Percentiles rank a stretch among this genome's conserved stretches.
Evolutionary conservation across 805 yeast genomes (phyloP).

Genomic region (Candida gorgasii): DNA sequence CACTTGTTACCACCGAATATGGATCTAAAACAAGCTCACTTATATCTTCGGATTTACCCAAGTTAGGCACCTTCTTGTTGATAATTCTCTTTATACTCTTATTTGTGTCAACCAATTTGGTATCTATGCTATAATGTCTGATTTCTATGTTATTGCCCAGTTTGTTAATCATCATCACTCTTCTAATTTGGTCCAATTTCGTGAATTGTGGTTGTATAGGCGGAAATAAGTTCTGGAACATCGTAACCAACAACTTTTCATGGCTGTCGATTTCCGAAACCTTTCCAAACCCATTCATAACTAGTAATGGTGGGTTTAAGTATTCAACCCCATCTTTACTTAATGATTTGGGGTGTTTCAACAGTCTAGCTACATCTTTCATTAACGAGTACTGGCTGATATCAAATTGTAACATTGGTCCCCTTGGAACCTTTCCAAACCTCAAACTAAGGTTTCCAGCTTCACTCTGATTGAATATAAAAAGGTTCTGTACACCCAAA

Average conservation of each 20-base stretch:
- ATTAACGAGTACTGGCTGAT: constrained; percentile 75
- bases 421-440: constrained; percentile 85
- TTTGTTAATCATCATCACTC: constrained; percentile 83
- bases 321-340: constrained; percentile 65
- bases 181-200: constrained; percentile 68
- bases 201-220: constrained; percentile 86
- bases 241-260: constrained; percentile 81
- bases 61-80: constrained; percentile 68
- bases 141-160: constrained; percentile 70
- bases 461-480: constrained; percentile 82
- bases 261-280: constrained; percentile 55
- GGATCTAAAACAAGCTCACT: constrained; percentile 84
- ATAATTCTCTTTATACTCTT: constrained; percentile 71
- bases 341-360: constrained; percentile 77
- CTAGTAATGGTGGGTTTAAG: constrained; percentile 82
- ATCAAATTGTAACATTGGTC: constrained; percentile 88
- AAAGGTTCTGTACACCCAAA: constrained; percentile 83
- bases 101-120: constrained; percentile 79
- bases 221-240: constrained; percentile 95
- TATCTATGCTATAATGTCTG: constrained; percentile 87
- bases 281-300: constrained; percentile 76
- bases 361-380: constrained; percentile 71
- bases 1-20: constrained; percentile 80
- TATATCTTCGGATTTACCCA: constrained; percentile 68
- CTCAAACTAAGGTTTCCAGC: constrained; percentile 82